phyloP scores from a whole-genome alignment of 148 eudicot genomes.

The Pouteria glomerata region DNA sequence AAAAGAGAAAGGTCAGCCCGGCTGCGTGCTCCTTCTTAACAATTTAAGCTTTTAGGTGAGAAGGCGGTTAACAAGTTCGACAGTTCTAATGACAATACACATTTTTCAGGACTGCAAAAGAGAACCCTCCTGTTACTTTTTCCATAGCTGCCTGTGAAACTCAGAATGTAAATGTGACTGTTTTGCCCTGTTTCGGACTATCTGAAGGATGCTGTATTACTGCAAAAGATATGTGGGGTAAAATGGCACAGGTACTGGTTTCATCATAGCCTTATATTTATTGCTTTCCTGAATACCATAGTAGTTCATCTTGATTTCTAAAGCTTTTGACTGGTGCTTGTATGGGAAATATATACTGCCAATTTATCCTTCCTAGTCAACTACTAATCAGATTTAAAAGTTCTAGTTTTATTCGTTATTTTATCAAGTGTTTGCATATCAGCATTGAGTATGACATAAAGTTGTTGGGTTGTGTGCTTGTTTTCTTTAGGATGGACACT shows the following conservation, averaged over 20 bases:
- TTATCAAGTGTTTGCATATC: no score
- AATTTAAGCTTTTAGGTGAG: no score
- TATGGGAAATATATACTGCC: no score
- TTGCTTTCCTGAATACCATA: no score
- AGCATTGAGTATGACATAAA: background rate
- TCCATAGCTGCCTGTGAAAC: constrained; percentile 96
- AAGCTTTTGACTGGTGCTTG: no score
- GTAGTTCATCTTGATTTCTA: no score
- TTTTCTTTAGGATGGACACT: constrained; percentile 76
- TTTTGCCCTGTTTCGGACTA: constrained; percentile 85
- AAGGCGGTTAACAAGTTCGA: no score
- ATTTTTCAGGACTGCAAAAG: constrained; percentile 91
- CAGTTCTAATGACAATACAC: no score
- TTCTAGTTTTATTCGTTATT: no score
- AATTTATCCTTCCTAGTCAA: no score
- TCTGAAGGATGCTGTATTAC: constrained; percentile 70
- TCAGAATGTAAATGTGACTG: constrained; percentile 91
- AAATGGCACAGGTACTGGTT: constrained; percentile 69
- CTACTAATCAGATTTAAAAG: background rate
- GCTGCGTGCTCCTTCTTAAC: no score
- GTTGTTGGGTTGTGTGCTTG: constrained; percentile 13
- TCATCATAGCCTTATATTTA: background rate
- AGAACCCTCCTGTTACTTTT: constrained; percentile 88
- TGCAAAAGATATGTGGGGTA: constrained; percentile 93
- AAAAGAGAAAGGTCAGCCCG: no score